phyloP scores from a whole-genome alignment of 768 basidiomycete species.

The Kwoniella bestiolae region DNA sequence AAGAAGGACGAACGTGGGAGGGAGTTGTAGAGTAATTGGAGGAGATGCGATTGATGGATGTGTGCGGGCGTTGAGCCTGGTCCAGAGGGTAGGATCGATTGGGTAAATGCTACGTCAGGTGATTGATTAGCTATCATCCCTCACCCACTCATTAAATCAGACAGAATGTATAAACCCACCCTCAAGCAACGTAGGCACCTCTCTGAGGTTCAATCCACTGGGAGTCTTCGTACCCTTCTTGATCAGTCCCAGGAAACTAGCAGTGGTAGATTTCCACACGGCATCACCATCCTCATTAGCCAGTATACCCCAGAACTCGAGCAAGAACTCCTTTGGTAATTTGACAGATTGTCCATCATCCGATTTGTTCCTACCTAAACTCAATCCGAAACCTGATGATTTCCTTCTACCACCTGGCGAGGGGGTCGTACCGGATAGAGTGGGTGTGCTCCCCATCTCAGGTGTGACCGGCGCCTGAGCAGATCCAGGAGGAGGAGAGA shows the following conservation, averaged over 20 bases:
- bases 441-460: slow-evolving; percentile 12
- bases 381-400: slow-evolving; percentile 27
- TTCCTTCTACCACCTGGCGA: slow-evolving; percentile 29
- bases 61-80: slow-evolving; percentile 24
- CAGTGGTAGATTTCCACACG: slow-evolving; percentile 35
- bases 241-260: slow-evolving; percentile 35
- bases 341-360: slow-evolving; percentile 35
- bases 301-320: slow-evolving; percentile 52
- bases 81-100: slow-evolving; percentile 26
- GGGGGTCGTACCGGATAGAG: neutral
- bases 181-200: slow-evolving; percentile 50
- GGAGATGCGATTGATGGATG: slow-evolving; percentile 43
- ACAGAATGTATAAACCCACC: slow-evolving; percentile 24
- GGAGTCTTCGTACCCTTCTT: slow-evolving; percentile 55
- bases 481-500: slow-evolving; percentile 18
- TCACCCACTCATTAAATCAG: neutral
- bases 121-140: neutral
- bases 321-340: slow-evolving; percentile 54
- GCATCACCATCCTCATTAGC: slow-evolving; percentile 49
- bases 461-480: slow-evolving; percentile 19
- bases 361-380: slow-evolving; percentile 26
- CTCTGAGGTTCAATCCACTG: slow-evolving; percentile 51
- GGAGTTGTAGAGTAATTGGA: slow-evolving; percentile 39
- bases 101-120: slow-evolving; percentile 33
- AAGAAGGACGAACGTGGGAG: slow-evolving; percentile 41